Evolutionary conservation across 192 early-diverging fungal species (phyloP), one percentile per base, ranked within the genome.

Genomic region (Coemansia sp.): DNA sequence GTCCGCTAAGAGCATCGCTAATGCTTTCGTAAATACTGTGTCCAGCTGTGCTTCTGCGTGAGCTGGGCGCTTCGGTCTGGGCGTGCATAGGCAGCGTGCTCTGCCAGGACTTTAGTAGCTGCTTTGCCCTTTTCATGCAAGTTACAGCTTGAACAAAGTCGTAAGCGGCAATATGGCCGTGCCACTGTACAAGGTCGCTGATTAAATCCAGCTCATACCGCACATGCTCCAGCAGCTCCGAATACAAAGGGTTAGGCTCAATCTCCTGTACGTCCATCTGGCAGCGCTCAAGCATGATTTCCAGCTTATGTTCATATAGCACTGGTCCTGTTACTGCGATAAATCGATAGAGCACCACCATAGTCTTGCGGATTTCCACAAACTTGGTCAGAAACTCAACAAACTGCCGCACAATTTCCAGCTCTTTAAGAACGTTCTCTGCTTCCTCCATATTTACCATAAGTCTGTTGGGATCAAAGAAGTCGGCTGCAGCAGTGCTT

Each of bases 291-390:
- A 78, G 64, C 47, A 78, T 65, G 16, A 60, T 51, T 16, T 43
- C 38, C 28, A 78, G 64, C 45, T 60, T 64, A 21, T 41, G 53
- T 14, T 47, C 45, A 45, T 78, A 58, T 11, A 78, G 57, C n/a
- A 71, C 68, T 12, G 75, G 75, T 0, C 75, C 67, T 1, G 75
- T 78, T 16, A 64, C 61, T 2, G 75, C 75, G 17, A 71, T 42
- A 23, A 78, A 69, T 34, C 75, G 68, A 37, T 78, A 78, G 3
- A 77, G 60, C 36, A 77, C 68, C 11, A 71, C 56, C 74, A 77
- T 70, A 15, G 68, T 70, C 48, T 64, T 67, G 53, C 74, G 74
- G 41, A 77, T 64, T 53, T 77, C 68, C 44, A 77, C 46, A 30
- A 77, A 70, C 56, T 60, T 65, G 20, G 31, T 40, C 15, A 71